Evolutionary conservation across 371 early-diverging fungal genomes (phyloP).

Genomic region (Mucor mucedo): DNA sequence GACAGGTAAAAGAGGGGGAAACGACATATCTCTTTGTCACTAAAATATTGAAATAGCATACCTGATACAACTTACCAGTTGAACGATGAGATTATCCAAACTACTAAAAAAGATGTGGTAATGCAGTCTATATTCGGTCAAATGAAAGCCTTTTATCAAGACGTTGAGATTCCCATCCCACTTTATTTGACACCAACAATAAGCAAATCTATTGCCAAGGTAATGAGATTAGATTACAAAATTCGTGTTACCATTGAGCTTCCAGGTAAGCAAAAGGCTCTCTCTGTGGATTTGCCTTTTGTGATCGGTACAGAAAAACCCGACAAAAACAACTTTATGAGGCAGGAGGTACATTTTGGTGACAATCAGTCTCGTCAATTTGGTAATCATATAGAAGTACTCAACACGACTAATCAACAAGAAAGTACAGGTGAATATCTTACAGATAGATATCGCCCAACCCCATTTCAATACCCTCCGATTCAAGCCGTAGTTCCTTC

Average conservation of each 20-base stretch:
- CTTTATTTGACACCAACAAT: slow-evolving; percentile 16
- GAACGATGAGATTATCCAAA: slow-evolving; percentile 2
- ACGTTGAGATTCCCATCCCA: slow-evolving; percentile 2
- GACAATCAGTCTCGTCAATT: too few species aligned
- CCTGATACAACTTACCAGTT: slow-evolving; percentile 22
- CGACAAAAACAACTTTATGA: too few species aligned
- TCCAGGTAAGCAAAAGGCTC: slow-evolving; percentile 9
- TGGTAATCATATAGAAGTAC: too few species aligned
- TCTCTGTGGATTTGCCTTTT: slow-evolving; percentile 13
- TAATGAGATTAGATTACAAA: slow-evolving; percentile 20
- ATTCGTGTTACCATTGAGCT: slow-evolving; percentile 13
- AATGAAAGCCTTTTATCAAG: neutral
- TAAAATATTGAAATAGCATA: neutral
- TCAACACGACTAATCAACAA: too few species aligned
- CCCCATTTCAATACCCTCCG: too few species aligned
- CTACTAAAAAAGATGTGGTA: neutral
- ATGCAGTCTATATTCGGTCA: too few species aligned
- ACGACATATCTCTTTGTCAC: too few species aligned
- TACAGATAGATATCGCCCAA: too few species aligned
- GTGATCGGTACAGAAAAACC: slow-evolving; percentile 11
- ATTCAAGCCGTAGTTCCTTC: too few species aligned
- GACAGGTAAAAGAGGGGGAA: slow-evolving; percentile 7
- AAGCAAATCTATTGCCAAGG: neutral
- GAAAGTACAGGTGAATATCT: too few species aligned
- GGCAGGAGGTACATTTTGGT: too few species aligned